phyloP scores from a whole-genome alignment of 768 basidiomycete species.

The Phlebiopsis flavidoalba region DNA sequence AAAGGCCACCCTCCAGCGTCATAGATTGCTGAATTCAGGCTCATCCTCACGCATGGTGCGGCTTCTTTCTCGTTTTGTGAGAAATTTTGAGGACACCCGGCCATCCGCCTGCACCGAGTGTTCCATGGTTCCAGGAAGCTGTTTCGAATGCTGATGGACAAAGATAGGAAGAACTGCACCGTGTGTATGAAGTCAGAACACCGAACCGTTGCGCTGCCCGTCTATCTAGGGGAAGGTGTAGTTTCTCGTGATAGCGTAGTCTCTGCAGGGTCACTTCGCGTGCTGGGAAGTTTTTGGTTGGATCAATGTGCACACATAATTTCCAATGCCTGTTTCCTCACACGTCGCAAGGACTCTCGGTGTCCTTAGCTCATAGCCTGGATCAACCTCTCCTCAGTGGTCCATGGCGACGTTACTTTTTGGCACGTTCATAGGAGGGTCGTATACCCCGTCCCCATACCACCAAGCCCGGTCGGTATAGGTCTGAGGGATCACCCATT shows the following conservation, averaged over 20 bases:
- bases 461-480: constrained; percentile 42
- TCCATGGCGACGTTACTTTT: constrained; percentile 51
- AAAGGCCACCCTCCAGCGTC: too few species aligned
- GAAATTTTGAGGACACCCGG: too few species aligned
- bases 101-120: not conserved
- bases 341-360: constrained; percentile 82
- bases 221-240: constrained; percentile 25
- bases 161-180: too few species aligned
- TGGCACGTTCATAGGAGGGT: constrained; percentile 57
- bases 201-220: not conserved
- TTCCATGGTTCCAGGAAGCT: too few species aligned
- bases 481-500: constrained; percentile 48
- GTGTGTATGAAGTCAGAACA: too few species aligned
- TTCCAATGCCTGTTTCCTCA: constrained; percentile 47
- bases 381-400: not conserved
- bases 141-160: too few species aligned
- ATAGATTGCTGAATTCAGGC: not conserved
- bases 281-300: constrained; percentile 75
- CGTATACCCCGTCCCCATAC: constrained; percentile 67
- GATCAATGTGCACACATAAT: constrained; percentile 67
- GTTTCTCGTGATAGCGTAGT: constrained; percentile 68
- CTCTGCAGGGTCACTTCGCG: constrained; percentile 65
- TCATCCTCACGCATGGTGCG: too few species aligned
- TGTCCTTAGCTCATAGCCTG: constrained; percentile 43
- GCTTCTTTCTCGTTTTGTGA: not conserved